Evolutionary conservation across 2,329 filamentous ascomycete species (phyloP).

Genomic region (Pseudocercospora macadamiae): DNA sequence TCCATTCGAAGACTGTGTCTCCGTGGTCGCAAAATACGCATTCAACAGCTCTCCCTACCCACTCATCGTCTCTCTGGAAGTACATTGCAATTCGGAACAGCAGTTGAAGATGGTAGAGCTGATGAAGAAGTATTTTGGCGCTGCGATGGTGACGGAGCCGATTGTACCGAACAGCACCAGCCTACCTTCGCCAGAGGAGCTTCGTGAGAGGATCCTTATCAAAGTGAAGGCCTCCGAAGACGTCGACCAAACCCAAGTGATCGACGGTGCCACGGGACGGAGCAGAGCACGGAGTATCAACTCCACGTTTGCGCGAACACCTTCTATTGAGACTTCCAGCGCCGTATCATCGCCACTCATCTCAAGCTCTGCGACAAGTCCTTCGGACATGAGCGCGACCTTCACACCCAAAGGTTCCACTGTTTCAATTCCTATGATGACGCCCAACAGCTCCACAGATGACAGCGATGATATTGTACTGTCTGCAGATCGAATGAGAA

Average conservation of each 20-base stretch:
- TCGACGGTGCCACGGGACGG: slow-evolving; percentile 42
- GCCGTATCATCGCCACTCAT: slow-evolving; percentile 54
- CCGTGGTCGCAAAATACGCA: slow-evolving; percentile 91
- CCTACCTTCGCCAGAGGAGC: slow-evolving; percentile 82
- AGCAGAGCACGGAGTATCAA: slow-evolving; percentile 69
- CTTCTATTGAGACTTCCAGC: slow-evolving; percentile 60
- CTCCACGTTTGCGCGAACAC: slow-evolving; percentile 71
- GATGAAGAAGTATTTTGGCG: slow-evolving; percentile 81
- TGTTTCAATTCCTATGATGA: slow-evolving; percentile 59
- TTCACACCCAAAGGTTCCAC: slow-evolving; percentile 57
- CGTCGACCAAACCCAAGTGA: slow-evolving; percentile 46
- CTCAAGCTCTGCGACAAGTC: slow-evolving; percentile 57
- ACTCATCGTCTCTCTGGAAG: slow-evolving; percentile 91
- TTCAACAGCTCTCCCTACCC: slow-evolving; percentile 87
- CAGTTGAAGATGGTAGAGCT: slow-evolving; percentile 87
- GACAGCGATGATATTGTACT: slow-evolving; percentile 71
- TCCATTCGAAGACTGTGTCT: slow-evolving; percentile 87
- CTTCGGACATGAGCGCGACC: slow-evolving; percentile 50
- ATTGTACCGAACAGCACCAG: slow-evolving; percentile 68
- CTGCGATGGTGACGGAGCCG: slow-evolving; percentile 76
- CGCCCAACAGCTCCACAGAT: slow-evolving; percentile 67
- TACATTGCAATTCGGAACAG: slow-evolving; percentile 83
- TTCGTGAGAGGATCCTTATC: slow-evolving; percentile 82
- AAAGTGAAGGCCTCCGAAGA: slow-evolving; percentile 84
- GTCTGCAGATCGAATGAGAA: slow-evolving; percentile 62